phyloP scores from a whole-genome alignment of 305 asterid species.

The Fraxinus dipetala region DNA sequence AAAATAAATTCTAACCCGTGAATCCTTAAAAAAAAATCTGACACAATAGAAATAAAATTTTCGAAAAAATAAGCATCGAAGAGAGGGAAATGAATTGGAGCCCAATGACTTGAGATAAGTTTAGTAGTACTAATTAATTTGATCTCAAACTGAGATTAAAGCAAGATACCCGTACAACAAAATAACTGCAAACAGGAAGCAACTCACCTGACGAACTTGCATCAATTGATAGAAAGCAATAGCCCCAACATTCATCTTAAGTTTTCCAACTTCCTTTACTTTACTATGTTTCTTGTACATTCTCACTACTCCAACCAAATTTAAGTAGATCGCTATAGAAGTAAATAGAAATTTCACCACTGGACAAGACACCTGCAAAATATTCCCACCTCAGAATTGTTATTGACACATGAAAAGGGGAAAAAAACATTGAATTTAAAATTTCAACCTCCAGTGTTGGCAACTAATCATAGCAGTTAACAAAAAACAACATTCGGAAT shows the following conservation, averaged over 20 bases:
- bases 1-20: not conserved
- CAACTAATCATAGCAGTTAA: not conserved
- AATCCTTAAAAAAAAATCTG: not conserved
- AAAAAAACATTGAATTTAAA: not conserved
- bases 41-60: not conserved
- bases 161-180: not conserved
- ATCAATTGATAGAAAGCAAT: conserved; percentile 79
- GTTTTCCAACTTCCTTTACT: conserved; percentile 36
- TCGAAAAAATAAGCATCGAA: not conserved
- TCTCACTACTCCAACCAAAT: conserved; percentile 43
- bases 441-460: not conserved
- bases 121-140: not conserved
- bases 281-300: conserved; percentile 55
- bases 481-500: not conserved
- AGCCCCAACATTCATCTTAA: conserved; percentile 70
- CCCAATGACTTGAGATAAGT: not conserved
- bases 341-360: conserved; percentile 1
- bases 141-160: not conserved
- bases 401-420: not conserved
- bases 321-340: conserved; percentile 6
- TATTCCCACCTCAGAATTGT: not conserved
- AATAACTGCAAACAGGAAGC: not conserved
- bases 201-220: conserved; percentile 81
- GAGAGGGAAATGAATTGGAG: not conserved
- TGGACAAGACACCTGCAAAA: conserved; percentile 29